Conservation (phyloP, 2,329 filamentous ascomycete genomes). For the Waltergamsia citrina region DNA sequence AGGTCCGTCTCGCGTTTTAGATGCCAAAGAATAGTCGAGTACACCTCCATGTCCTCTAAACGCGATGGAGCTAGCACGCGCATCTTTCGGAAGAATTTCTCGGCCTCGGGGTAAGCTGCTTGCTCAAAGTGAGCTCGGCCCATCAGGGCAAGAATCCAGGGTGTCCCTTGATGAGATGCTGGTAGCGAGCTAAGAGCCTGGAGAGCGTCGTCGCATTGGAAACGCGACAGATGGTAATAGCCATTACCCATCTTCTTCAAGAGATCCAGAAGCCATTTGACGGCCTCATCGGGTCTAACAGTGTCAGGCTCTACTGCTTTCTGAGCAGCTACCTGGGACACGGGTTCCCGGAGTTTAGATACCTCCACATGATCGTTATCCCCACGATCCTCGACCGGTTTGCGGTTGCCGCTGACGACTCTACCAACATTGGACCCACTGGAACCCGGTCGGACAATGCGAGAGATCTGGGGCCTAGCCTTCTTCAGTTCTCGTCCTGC, state of each 20-base stretch:
- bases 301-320: slow-evolving; percentile 41
- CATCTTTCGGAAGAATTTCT: slow-evolving; percentile 75
- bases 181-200: slow-evolving; percentile 64
- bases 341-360: slow-evolving; percentile 1
- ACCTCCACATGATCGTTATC: slow-evolving; percentile 61
- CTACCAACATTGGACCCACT: slow-evolving; percentile 67
- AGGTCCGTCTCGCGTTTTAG: slow-evolving; percentile 86
- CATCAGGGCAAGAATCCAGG: slow-evolving; percentile 87
- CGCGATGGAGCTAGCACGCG: slow-evolving; percentile 72
- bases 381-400: slow-evolving; percentile 58
- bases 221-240: slow-evolving; percentile 70
- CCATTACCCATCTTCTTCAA: slow-evolving; percentile 74
- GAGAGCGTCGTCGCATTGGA: slow-evolving; percentile 69
- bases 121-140: slow-evolving; percentile 89
- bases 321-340: slow-evolving; percentile 20
- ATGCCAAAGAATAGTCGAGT: slow-evolving; percentile 98
- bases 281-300: slow-evolving; percentile 61
- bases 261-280: slow-evolving; percentile 70
- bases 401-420: slow-evolving; percentile 85
- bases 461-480: slow-evolving; percentile 62
- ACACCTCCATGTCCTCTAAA: slow-evolving; percentile 93
- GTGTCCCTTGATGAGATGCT: slow-evolving; percentile 71
- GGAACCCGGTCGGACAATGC: slow-evolving; percentile 56
- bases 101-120: slow-evolving; percentile 74
- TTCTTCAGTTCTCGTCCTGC: slow-evolving; percentile 70